Percentiles rank a stretch among this genome's conserved stretches.
Conservation (phyloP, 2,329 filamentous ascomycete species). For the Paecilomyces formosus region DNA sequence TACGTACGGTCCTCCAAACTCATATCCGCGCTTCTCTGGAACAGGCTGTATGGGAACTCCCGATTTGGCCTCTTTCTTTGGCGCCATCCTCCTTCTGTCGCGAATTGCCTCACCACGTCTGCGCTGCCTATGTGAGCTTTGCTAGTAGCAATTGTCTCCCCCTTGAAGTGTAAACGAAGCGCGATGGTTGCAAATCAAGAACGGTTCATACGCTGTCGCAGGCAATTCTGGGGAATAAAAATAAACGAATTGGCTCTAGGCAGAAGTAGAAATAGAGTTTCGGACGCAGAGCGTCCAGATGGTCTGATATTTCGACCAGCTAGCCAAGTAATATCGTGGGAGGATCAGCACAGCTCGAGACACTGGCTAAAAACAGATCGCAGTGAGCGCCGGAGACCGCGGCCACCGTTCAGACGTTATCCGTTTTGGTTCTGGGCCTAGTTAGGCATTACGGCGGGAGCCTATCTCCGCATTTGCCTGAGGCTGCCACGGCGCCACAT, state of each 20-base stretch:
- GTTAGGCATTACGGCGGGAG: background rate
- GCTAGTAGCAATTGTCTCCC: background rate
- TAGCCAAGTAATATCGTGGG: background rate
- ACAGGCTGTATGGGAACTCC: conserved; percentile 26
- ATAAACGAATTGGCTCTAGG: background rate
- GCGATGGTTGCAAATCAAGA: background rate
- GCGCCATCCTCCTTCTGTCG: conserved; percentile 15
- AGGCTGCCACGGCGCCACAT: background rate
- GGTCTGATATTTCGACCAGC: background rate
- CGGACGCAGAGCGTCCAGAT: background rate
- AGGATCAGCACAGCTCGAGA: background rate
- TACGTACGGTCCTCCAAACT: conserved; percentile 41
- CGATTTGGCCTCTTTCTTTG: conserved; percentile 24
- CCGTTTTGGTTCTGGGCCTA: background rate
- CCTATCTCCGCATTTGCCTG: background rate
- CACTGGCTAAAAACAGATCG: background rate
- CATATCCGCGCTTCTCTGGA: conserved; percentile 38
- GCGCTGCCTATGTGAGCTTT: background rate
- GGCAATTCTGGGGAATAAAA: background rate
- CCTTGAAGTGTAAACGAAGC: background rate
- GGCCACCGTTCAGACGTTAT: background rate
- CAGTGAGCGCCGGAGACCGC: background rate
- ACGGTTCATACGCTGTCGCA: background rate
- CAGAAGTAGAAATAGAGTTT: background rate
- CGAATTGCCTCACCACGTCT: background rate